Evolutionary conservation across 2,329 filamentous ascomycete genomes (phyloP), one percentile per base, ranked within the genome.

Genomic region (Plectosphaerella plurivora): DNA sequence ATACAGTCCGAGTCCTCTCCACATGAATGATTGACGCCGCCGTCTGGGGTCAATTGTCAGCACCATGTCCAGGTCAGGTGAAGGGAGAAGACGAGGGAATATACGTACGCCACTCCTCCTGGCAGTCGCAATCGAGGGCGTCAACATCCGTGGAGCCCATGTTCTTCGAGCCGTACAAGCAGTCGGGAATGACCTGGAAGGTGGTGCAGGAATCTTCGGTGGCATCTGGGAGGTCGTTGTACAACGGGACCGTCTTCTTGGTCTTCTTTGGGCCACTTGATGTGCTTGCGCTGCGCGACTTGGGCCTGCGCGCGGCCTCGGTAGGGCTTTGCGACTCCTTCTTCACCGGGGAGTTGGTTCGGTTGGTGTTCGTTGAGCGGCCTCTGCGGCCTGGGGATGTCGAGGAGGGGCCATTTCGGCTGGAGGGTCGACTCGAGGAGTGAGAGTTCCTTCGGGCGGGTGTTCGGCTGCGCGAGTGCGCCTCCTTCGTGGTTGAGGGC

Each of bases 1-100:
- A 99, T 99, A 72, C 94, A 99, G 70, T 97, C 93, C 15, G 92
- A 96, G 70, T 97, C 91, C 63, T 97, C 92, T 59, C 90, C 93
- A 69, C 94, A 99, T 48, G 94, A 92, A 71, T 87, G 72, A 68
- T 99, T 99, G 58, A 73, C 68, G 57, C 81, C 79, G 67, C 83
- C 73, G 36, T 72, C 84, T 87, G 20, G 33, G 9, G 20, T 10
- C 47, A 47, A 20, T 18, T 16, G 42, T 55, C 53, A 52, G 59
- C 57, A 37, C 15, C 50, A 49, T 47, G 41, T 48, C 39, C 35
- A 18, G 15, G 7, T n/a, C 41, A 53, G 53, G 56, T 53, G 57
- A 49, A 37, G 51, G 18, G 45, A 55, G 50, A 47, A 44, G 54
- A 47, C n/a, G 52, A 36, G 47, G 33, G 51, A 50, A 52, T 51